Base-by-base conservation (phyloP, 495 filamentous ascomycete species). In the Trichoderma erinaceum region DNA sequence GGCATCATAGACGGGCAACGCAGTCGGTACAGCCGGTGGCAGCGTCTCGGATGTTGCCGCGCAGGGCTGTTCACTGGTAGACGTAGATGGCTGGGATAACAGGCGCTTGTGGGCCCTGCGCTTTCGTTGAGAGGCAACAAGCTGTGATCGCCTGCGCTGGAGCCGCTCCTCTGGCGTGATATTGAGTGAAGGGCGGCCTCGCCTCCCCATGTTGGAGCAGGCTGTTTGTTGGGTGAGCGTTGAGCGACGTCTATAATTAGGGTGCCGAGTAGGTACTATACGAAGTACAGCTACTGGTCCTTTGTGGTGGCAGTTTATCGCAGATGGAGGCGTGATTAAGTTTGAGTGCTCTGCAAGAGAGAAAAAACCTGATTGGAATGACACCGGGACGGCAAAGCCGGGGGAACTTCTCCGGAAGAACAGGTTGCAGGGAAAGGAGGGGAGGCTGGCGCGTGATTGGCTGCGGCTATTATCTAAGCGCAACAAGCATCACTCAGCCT, bases 91-190 rank as follows among this genome's bases (percentile, higher is more conserved):
- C 56, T 52, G 48, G 18, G 10, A 21, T 18, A 21, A 6, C 16
- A 52, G 48, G n/a, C 56, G 56, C 35, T 61, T 61, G n/a, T 61
- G 56, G 23, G 56, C 56, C 56, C 56, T 27, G 56, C 56, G 56
- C 13, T 61, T 61, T 29, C 56, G 23, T 32, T 61, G 56, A 13
- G 56, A 61, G 8, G 56, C 27, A 32, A 61, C 56, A 7, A 61
- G 56, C 16, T 61, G 56, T 10, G 29, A 10, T 2, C 56, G 56
- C 3, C 56, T 18, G 11, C 56, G 56, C 16, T 61, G 56, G 27
- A 61, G 10, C 23, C 56, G 56, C 56, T 61, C 56, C 25, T 61
- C 56, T 18, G 56, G 56, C 56, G 56, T 61, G 23, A 61, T 10
- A 23, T 61, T 61, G 56, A 61, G 56, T 13, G 56, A 29, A 7